Conservation (phyloP, 257 asterid genomes). For the Prunella vulgaris region DNA sequence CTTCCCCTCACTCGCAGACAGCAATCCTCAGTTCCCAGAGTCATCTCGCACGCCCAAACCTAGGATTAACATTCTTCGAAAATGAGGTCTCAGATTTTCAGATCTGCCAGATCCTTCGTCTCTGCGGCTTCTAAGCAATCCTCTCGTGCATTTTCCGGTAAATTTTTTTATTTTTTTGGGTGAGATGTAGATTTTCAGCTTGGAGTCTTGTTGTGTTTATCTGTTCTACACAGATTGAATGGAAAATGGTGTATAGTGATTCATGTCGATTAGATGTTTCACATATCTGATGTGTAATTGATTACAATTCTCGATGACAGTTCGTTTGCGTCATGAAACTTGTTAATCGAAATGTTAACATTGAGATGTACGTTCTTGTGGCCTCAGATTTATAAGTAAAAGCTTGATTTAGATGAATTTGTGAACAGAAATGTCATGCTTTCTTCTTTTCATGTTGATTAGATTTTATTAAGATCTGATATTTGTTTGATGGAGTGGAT, state of each 20-base stretch:
- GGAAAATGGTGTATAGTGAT: neutral
- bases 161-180: neutral
- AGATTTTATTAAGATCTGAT: neutral
- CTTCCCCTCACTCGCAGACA: neutral
- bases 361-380: neutral
- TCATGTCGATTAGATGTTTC: neutral
- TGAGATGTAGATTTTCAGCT: neutral
- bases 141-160: constrained; percentile 76
- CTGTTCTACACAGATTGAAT: neutral
- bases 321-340: neutral
- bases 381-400: neutral
- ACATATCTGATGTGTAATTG: neutral
- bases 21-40: constrained; percentile 13
- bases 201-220: neutral
- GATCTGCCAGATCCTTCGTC: constrained; percentile 74
- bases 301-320: neutral
- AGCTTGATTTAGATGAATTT: neutral
- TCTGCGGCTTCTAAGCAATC: constrained; percentile 72
- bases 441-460: neutral
- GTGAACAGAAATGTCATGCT: neutral
- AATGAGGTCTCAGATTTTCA: constrained; percentile 83
- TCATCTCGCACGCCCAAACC: constrained; percentile 1
- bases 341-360: neutral
- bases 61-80: constrained; percentile 7
- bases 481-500: neutral